Evolutionary conservation across 768 basidiomycete species (phyloP).

Genomic region (Rhizopogon salebrosus): DNA sequence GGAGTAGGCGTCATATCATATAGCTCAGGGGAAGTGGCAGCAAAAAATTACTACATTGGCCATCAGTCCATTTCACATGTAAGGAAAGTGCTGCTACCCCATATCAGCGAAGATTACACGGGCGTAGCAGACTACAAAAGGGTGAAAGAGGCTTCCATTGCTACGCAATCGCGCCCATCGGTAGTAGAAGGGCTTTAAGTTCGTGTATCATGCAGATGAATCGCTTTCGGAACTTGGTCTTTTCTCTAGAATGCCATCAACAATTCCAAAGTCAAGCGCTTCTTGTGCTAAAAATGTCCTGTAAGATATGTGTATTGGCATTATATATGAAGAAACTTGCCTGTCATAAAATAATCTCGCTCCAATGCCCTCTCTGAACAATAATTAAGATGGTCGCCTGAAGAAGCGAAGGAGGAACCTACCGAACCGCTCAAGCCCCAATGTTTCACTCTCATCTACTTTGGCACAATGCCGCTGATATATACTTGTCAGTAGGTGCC

Average conservation of each 20-base stretch:
- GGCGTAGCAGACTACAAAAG: slow-evolving; percentile 1
- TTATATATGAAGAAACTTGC: slow-evolving; percentile 29
- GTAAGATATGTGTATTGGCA: slow-evolving; percentile 15
- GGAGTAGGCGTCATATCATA: neutral
- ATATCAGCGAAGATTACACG: slow-evolving; percentile 1
- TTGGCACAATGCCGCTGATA: slow-evolving; percentile 83
- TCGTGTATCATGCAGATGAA: slow-evolving; percentile 4
- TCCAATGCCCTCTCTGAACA: slow-evolving; percentile 78
- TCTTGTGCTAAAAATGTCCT: slow-evolving; percentile 58
- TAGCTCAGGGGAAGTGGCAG: neutral
- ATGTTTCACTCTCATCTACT: slow-evolving; percentile 56
- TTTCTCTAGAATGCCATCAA: slow-evolving; percentile 86
- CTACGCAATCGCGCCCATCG: neutral
- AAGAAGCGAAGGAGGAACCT: slow-evolving; percentile 24
- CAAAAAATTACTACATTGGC: neutral
- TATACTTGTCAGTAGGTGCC: slow-evolving; percentile 78
- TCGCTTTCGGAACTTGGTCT: slow-evolving; percentile 51
- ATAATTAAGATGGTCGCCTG: slow-evolving; percentile 6
- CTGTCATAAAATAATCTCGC: slow-evolving; percentile 95
- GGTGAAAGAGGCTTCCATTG: slow-evolving; percentile 1
- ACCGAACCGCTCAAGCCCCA: slow-evolving; percentile 78
- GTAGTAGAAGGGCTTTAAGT: slow-evolving; percentile 3
- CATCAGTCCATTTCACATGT: neutral
- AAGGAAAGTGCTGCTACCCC: neutral
- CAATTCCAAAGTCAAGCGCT: slow-evolving; percentile 87